phyloP scores from a whole-genome alignment of 2,329 filamentous ascomycete genomes.

The Colletotrichum cordylinicola region DNA sequence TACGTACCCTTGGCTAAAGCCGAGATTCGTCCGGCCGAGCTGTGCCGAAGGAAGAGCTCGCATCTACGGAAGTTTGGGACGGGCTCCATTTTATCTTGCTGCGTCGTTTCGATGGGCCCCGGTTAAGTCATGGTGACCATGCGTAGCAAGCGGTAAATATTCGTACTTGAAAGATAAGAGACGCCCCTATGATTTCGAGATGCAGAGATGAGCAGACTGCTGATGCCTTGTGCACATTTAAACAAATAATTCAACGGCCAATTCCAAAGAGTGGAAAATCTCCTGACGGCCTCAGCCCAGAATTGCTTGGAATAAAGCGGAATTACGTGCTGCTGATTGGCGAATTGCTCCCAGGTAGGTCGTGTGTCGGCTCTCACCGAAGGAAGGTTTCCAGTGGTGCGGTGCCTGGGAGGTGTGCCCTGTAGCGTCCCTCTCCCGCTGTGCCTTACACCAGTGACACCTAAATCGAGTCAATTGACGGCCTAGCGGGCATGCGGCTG shows the following conservation, averaged over 20 bases:
- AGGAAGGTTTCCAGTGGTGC: neutral
- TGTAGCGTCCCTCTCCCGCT: neutral
- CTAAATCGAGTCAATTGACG: neutral
- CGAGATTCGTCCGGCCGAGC: constrained; percentile 23
- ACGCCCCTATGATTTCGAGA: neutral
- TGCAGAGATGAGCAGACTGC: neutral
- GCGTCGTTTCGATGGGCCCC: neutral
- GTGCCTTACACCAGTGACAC: neutral
- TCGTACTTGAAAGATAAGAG: neutral
- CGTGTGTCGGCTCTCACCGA: neutral
- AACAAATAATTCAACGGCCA: neutral
- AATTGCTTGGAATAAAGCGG: neutral
- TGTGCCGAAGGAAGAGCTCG: constrained; percentile 16
- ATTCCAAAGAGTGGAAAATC: neutral
- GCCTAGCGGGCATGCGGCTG: constrained; percentile 14
- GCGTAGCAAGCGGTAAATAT: neutral
- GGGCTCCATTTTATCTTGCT: neutral
- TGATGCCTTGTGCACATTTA: neutral
- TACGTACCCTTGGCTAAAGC: neutral
- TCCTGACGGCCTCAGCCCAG: neutral
- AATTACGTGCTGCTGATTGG: neutral
- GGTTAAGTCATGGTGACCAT: neutral
- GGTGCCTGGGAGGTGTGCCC: neutral
- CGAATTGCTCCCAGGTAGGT: neutral
- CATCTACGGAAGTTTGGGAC: constrained; percentile 20